phyloP scores from a whole-genome alignment of 2,329 filamentous ascomycete species.

The Neonectria sp. region DNA sequence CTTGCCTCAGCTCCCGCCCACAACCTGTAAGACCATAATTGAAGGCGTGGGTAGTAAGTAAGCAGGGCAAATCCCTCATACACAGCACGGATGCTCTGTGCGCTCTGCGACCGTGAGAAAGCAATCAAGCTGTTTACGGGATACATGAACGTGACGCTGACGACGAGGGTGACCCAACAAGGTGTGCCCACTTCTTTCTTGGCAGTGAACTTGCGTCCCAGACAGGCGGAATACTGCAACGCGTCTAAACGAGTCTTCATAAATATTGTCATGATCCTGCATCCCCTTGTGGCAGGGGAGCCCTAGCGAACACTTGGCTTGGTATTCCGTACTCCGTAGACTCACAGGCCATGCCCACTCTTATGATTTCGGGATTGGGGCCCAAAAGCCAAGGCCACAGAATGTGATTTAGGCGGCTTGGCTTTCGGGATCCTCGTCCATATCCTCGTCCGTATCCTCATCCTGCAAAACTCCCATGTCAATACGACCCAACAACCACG shows the following conservation, averaged over 20 bases:
- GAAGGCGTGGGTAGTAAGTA: not conserved
- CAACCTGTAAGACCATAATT: constrained; percentile 1
- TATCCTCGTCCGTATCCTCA: not conserved
- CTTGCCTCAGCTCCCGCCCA: not conserved
- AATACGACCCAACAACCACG: not conserved
- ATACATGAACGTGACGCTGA: not conserved
- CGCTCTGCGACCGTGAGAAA: not conserved
- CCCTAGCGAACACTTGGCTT: not conserved
- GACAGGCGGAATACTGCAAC: not conserved
- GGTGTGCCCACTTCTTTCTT: not conserved
- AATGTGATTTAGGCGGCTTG: not conserved
- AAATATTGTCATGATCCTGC: not conserved
- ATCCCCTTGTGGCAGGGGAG: not conserved
- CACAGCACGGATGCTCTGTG: not conserved
- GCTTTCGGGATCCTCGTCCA: not conserved
- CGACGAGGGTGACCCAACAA: not conserved
- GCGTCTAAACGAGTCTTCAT: not conserved
- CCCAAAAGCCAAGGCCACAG: not conserved
- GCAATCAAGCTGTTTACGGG: not conserved
- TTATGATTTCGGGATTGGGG: not conserved
- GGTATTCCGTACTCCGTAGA: not conserved
- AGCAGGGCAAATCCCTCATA: not conserved
- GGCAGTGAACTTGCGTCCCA: not conserved
- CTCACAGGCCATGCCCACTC: not conserved
- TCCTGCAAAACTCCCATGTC: not conserved